Evolutionary conservation across 805 yeast genomes (phyloP), one percentile per base, ranked within the genome.

Genomic region (Suhomyces vadensis): DNA sequence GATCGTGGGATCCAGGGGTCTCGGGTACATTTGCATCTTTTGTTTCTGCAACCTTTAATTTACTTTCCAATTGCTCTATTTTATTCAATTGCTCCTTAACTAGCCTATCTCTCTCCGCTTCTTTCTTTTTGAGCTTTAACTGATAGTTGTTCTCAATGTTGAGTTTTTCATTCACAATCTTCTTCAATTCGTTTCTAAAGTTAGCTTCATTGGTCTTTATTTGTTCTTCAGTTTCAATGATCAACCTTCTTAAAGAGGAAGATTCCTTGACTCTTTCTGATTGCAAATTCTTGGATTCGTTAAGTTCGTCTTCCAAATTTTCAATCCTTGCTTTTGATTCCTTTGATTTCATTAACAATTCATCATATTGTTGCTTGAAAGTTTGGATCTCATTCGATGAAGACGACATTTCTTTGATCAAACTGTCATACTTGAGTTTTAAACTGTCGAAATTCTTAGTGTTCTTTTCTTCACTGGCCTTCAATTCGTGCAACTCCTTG

Each of bases 241-340:
- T 57, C 29, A 88, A 61, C 46, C 86, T 71, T 53, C 95, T 75
- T 64, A 90, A 78, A 0, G 88, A 81, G 1, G 82, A 71, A 0
- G 88, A 75, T 63, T 92, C 98, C 40, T 91, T 73, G 0, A 87
- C 81, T 48, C 95, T 78, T 56, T 90, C 96, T 56, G 84, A 94
- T 2, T 91, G 64, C 62, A 83, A 71, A 24, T 79, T 76, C 43
- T 88, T 77, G 4, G 87, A 71, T 46, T 91, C 97, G 8, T 77
- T 69, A n/a, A 92, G 65, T 57, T 91, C 97, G 44, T 89, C 96
- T 52, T 87, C 90, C 22, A 91, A 60, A 1, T 81, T 77, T 44
- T 86, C 90, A 17, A 79, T 71, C 49, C 79, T 75, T 42, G 72
- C 72, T 35, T 73, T 75, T 1, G 82, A 69, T 53, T 94, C 98